phyloP scores from a whole-genome alignment of 2,329 filamentous ascomycete species.

The Calonectria pseudoturangicola region DNA sequence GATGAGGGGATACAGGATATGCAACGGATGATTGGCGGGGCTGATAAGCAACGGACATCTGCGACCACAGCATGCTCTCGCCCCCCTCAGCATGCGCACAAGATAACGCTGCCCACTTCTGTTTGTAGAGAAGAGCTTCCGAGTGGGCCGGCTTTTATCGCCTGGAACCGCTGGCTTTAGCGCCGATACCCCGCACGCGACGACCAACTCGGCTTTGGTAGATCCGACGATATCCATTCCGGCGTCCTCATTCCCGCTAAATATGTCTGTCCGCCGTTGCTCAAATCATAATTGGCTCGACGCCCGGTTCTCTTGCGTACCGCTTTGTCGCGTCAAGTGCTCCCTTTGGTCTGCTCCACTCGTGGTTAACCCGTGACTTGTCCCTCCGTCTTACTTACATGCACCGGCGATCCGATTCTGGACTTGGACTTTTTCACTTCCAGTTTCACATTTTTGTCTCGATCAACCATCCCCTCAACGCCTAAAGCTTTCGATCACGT shows the following conservation, averaged over 20 bases:
- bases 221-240: conserved; percentile 27
- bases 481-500: not conserved
- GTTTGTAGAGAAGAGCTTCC: not conserved
- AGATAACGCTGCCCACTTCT: not conserved
- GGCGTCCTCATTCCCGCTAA: not conserved
- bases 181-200: conserved; percentile 23
- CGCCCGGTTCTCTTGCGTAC: not conserved
- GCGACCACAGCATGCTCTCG: not conserved
- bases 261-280: not conserved
- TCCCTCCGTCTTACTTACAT: conserved; percentile 16
- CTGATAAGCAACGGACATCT: not conserved
- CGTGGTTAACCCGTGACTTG: conserved; percentile 5
- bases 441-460: conserved; percentile 3
- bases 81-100: not conserved
- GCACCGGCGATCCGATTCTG: not conserved
- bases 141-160: not conserved
- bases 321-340: conserved; percentile 5
- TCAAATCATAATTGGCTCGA: not conserved
- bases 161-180: not conserved
- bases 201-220: conserved; percentile 22
- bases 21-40: not conserved
- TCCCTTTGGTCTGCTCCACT: conserved; percentile 14
- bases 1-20: not conserved
- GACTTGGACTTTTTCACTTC: not conserved
- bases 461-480: not conserved